phyloP scores from a whole-genome alignment of 805 yeast species.

The Lipomyces spencermartinsiae region DNA sequence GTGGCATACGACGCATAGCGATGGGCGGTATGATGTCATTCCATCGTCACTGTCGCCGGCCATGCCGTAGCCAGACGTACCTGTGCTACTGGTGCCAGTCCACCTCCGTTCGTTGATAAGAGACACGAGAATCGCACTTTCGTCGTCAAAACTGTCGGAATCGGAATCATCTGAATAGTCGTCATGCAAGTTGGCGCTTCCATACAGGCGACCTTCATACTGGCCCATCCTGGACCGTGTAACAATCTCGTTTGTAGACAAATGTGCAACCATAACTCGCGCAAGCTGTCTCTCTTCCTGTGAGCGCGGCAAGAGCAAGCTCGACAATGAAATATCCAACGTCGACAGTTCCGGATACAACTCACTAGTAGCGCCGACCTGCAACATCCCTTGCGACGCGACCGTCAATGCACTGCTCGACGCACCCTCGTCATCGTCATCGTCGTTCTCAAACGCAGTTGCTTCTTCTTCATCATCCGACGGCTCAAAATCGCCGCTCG shows the following conservation, averaged over 20 bases:
- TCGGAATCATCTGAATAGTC: constrained; percentile 38
- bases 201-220: constrained; percentile 10
- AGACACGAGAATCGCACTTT: constrained; percentile 21
- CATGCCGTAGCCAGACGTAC: constrained; percentile 6
- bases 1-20: constrained; percentile 79
- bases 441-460: constrained; percentile 36
- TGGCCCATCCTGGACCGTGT: constrained; percentile 28
- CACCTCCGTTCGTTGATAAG: constrained; percentile 25
- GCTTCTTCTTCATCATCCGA: constrained; percentile 22
- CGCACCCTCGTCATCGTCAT: constrained; percentile 37
- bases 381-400: constrained; percentile 20
- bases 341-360: constrained; percentile 33
- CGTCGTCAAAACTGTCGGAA: constrained; percentile 33
- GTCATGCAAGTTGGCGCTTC: constrained; percentile 1
- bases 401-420: constrained; percentile 13
- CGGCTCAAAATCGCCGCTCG: constrained; percentile 37
- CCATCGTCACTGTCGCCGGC: constrained; percentile 25
- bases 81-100: constrained; percentile 2
- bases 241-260: constrained; percentile 26
- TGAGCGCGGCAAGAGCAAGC: constrained; percentile 26
- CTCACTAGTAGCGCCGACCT: constrained; percentile 8
- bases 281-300: constrained; percentile 31
- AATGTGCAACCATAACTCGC: constrained; percentile 31
- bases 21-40: constrained; percentile 21
- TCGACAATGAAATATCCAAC: constrained; percentile 27